Evolutionary conservation across 2,329 filamentous ascomycete genomes (phyloP).

Genomic region (Piedraia hortae): DNA sequence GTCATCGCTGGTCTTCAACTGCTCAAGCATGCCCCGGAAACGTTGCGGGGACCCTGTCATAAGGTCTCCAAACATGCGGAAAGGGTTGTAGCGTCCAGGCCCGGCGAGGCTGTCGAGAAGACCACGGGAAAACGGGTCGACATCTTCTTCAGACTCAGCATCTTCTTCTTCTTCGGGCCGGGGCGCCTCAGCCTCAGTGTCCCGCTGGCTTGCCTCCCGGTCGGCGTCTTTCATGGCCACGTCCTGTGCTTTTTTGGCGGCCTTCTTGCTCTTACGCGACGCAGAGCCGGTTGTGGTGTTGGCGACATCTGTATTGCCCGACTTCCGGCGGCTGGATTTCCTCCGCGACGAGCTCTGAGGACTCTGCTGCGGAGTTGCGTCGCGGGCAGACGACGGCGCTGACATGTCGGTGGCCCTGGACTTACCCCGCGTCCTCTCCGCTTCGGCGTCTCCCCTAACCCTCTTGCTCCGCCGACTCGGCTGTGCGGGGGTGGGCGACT

Average conservation of each 20-base stretch:
- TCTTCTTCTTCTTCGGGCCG: slow-evolving; percentile 11
- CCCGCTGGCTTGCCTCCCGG: slow-evolving; percentile 6
- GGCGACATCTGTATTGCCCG: slow-evolving; percentile 39
- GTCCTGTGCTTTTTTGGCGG: slow-evolving; percentile 11
- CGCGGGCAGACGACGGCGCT: slow-evolving; percentile 36
- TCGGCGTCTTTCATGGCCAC: slow-evolving; percentile 12
- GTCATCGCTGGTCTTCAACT: slow-evolving; percentile 57
- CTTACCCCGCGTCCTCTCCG: slow-evolving; percentile 29
- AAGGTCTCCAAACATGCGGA: slow-evolving; percentile 72
- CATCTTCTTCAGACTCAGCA: slow-evolving; percentile 23
- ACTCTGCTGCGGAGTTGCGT: slow-evolving; percentile 25
- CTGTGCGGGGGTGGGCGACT: slow-evolving; percentile 21
- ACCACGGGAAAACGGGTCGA: slow-evolving; percentile 30
- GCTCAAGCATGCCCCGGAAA: slow-evolving; percentile 33
- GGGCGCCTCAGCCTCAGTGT: no score
- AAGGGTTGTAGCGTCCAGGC: slow-evolving; percentile 43
- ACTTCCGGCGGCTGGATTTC: slow-evolving; percentile 51
- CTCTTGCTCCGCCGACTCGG: slow-evolving; percentile 26
- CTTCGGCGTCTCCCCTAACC: slow-evolving; percentile 23
- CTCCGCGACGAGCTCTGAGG: slow-evolving; percentile 38
- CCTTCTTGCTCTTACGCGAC: slow-evolving; percentile 10
- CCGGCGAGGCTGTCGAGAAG: slow-evolving; percentile 41
- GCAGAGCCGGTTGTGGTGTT: slow-evolving; percentile 15
- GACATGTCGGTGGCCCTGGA: slow-evolving; percentile 33
- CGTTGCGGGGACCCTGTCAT: slow-evolving; percentile 62